Evolutionary conservation across 352 stramenopile species (phyloP), one percentile per base, ranked within the genome.

Genomic region (Phytopythium mirpurense): DNA sequence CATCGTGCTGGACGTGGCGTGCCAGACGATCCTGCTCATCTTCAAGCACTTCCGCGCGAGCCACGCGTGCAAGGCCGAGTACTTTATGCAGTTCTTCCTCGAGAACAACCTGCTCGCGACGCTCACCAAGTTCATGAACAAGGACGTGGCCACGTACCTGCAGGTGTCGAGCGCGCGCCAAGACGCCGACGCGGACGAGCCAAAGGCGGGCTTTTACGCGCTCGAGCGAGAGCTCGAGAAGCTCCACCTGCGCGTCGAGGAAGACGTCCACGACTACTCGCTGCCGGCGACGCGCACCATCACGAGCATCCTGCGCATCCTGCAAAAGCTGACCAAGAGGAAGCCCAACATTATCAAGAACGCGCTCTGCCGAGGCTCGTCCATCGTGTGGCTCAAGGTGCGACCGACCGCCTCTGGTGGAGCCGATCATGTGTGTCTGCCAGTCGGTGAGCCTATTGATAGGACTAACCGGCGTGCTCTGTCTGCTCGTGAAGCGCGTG

Each of bases 111-210:
- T 90, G 32, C 57, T 90, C 26, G 67, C 65, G 43, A 89, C 83
- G 12, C 31, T 89, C 35, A 93, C 79, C 51, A 93, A 93, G 56
- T 93, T 90, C 55, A 88, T 93, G 78, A 93, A 93, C 60, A 88
- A 90, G 57, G 83, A 93, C 67, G 65, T 90, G 54, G 63, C 65
- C 14, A 88, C 79, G 34, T 93, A 90, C 53, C 62, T 93, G 26
- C 82, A 93, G 53, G 78, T 89, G 38, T 50, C 43, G 27, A 18
- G 21, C 15, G 70, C 75, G 19, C 68, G 75, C 0, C 72, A 86
- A 56, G 74, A 86, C 21, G 48, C 48, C 0, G 62, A 71, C 14
- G 44, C 21, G 18, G 72, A 87, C 32, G 74, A 88, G 29, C 24
- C 43, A 0, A 78, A 78, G 21, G 69, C 60, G 10, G 79, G 83